Percentiles rank a stretch among this genome's conserved stretches.
Evolutionary conservation across 2,329 filamentous ascomycete genomes (phyloP).

Genomic region (Albifimbria verrucaria): DNA sequence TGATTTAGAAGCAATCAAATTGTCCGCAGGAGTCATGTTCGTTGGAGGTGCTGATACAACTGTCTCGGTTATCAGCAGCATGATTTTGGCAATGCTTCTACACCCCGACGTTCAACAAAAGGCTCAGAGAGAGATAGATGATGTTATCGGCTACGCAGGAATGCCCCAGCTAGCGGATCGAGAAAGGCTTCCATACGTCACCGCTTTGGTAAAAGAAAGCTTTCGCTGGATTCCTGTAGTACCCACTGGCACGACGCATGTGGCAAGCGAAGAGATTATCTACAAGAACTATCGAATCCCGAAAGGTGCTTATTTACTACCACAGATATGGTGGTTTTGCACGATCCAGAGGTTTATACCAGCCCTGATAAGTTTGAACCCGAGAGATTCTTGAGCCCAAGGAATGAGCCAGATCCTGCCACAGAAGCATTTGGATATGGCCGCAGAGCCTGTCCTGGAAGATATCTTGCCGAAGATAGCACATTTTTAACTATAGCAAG

Average conservation of each 20-base stretch:
- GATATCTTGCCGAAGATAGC: constrained; percentile 25
- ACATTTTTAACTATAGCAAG: constrained; percentile 34
- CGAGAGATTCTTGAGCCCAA: constrained; percentile 16
- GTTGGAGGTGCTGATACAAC: constrained; percentile 27
- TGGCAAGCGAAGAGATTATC: constrained; percentile 24
- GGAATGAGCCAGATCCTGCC: constrained; percentile 24
- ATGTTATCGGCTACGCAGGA: constrained; percentile 36
- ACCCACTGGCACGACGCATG: constrained; percentile 34
- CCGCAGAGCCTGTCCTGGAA: constrained; percentile 30
- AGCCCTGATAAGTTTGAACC: constrained; percentile 29
- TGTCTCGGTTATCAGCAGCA: constrained; percentile 16
- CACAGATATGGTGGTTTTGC: constrained; percentile 39
- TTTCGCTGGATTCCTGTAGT: constrained; percentile 27
- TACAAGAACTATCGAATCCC: constrained; percentile 22
- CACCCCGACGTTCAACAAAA: constrained; percentile 37
- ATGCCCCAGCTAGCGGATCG: constrained; percentile 41
- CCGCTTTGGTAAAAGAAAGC: constrained; percentile 25
- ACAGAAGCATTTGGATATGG: constrained; percentile 31
- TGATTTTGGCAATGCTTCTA: constrained; percentile 43
- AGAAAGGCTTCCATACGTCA: constrained; percentile 38
- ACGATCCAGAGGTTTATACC: constrained; percentile 66
- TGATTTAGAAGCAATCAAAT: constrained; percentile 20
- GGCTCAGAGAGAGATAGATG: constrained; percentile 39
- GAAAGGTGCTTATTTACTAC: constrained; percentile 19
- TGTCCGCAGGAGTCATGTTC: constrained; percentile 22